These are phyloP conservation scores for Alternaria infectoria DNA, from an alignment of 2,329 filamentous ascomycete genomes.

Conservation along the genomic window DNA sequence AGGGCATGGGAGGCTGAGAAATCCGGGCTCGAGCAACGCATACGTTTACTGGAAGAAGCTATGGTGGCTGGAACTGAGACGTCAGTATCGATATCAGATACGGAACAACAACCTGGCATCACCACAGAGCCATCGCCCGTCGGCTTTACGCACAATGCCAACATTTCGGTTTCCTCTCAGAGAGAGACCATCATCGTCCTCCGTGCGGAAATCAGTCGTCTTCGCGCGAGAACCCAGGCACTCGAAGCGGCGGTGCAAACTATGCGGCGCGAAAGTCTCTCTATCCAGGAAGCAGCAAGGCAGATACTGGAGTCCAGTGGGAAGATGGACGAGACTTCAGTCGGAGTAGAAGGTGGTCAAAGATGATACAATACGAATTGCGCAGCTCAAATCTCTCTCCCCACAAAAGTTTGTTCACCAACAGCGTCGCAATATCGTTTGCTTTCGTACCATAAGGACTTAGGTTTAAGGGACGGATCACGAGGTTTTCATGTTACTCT, in stretches of 20 bases:
- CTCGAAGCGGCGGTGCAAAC: constrained; percentile 35
- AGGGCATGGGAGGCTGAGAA: constrained; percentile 52
- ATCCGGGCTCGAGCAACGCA: constrained; percentile 42
- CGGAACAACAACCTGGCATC: neutral
- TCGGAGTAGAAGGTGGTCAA: neutral
- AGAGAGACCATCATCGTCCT: constrained; percentile 40
- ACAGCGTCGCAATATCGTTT: neutral
- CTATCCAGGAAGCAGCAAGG: constrained; percentile 35
- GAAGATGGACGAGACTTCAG: constrained; percentile 31
- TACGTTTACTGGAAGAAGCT: constrained; percentile 46
- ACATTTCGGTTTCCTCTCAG: constrained; percentile 15
- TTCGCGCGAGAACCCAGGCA: constrained; percentile 36
- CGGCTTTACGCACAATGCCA: neutral
- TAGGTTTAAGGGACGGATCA: neutral
- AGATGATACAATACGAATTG: no score
- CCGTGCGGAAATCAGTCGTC: constrained; percentile 36
- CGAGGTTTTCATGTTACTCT: neutral
- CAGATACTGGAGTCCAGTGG: constrained; percentile 34
- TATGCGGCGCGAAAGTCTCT: constrained; percentile 36
- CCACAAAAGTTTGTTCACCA: neutral
- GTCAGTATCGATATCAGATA: neutral
- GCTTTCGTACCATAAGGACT: neutral
- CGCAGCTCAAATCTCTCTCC: neutral
- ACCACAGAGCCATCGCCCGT: neutral
- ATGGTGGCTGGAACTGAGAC: constrained; percentile 31